phyloP scores from a whole-genome alignment of 305 asterid genomes.

The Plantago lanceolata region DNA sequence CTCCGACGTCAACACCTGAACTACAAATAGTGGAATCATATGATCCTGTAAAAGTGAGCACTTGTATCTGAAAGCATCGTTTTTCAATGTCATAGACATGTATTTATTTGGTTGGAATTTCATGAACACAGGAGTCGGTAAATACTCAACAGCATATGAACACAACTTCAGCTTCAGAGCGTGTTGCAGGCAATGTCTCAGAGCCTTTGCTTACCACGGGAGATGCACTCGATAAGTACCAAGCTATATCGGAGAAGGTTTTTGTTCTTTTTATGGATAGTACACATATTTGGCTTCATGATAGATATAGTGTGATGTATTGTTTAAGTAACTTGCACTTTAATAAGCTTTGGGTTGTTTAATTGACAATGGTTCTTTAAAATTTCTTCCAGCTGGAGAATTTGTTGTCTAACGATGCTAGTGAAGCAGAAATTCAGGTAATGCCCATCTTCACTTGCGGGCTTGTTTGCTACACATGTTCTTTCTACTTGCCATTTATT shows the following conservation, averaged over 20 bases:
- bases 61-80: conserved; percentile 13
- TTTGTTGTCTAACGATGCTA: conserved; percentile 54
- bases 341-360: conserved; percentile 20
- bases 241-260: conserved; percentile 88
- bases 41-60: conserved; percentile 55
- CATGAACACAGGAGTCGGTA: conserved; percentile 55
- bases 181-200: conserved; percentile 43
- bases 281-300: not conserved
- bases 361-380: conserved; percentile 21
- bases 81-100: conserved; percentile 12
- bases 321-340: conserved; percentile 6
- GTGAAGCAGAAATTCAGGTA: conserved; percentile 87
- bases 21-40: conserved; percentile 51
- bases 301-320: not conserved
- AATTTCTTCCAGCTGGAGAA: conserved; percentile 66
- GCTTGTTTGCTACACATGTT: not conserved
- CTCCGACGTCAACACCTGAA: conserved; percentile 54
- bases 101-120: conserved; percentile 14
- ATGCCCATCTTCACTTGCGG: not conserved
- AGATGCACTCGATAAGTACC: conserved; percentile 88
- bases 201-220: conserved; percentile 78
- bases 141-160: conserved; percentile 44
- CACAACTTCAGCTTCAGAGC: conserved; percentile 58
- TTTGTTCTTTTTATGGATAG: not conserved
- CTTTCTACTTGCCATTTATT: conserved; percentile 12